These are phyloP conservation scores for Coemansia sp. DNA, from an alignment of 192 early-diverging fungal species.

Conservation along the genomic window DNA sequence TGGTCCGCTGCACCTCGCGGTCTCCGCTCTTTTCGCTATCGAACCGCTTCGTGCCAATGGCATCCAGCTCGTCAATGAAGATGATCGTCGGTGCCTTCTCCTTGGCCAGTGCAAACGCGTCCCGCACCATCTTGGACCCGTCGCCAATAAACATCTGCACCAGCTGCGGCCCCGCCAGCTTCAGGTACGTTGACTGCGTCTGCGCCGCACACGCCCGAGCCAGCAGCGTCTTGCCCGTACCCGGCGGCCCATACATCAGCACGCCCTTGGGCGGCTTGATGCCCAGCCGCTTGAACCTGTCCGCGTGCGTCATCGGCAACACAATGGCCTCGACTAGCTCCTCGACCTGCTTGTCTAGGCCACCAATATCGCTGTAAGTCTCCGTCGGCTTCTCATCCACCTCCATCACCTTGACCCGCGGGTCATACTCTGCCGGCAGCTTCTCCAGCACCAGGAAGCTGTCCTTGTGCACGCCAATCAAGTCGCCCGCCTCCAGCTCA, in stretches of 20 bases:
- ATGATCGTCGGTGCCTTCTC: conserved; percentile 98
- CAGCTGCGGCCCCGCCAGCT: conserved; percentile 93
- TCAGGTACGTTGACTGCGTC: conserved; percentile 91
- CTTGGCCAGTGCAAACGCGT: conserved; percentile 94
- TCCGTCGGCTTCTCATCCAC: conserved; percentile 99
- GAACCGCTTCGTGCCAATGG: conserved; percentile 98
- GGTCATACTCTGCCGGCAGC: conserved; percentile 97
- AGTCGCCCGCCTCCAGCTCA: conserved; percentile 88
- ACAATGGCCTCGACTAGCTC: conserved; percentile 84
- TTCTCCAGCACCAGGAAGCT: conserved; percentile 92
- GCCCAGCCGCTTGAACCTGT: conserved; percentile 78
- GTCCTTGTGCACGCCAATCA: conserved; percentile 98
- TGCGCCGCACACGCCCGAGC: conserved; percentile 98
- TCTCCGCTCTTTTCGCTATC: conserved; percentile 97
- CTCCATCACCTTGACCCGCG: conserved; percentile 98
- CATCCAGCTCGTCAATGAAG: conserved; percentile 98
- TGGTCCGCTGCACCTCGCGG: conserved; percentile 97
- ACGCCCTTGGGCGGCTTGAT: conserved; percentile 84
- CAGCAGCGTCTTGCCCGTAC: conserved; percentile 86
- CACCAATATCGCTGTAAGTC: conserved; percentile 91
- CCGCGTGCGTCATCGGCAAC: conserved; percentile 80
- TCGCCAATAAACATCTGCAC: conserved; percentile 99
- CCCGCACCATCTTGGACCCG: conserved; percentile 93
- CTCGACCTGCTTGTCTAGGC: conserved; percentile 83
- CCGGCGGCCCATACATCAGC: conserved; percentile 79